Evolutionary conservation across 106 monocot genomes (phyloP).

Genomic region (Dendrobium nobile): DNA sequence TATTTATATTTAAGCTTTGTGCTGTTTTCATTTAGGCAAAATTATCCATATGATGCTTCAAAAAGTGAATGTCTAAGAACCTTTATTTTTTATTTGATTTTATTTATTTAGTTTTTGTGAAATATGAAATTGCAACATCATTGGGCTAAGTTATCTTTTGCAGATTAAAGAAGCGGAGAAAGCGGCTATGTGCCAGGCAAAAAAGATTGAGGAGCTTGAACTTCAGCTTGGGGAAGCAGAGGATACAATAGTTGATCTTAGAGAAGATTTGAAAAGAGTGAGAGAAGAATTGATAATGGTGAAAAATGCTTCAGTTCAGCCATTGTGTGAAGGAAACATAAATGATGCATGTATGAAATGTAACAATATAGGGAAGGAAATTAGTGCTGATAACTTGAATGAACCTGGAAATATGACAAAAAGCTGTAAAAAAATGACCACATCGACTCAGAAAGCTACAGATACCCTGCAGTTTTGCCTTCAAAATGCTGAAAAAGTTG

Average conservation of each 20-base stretch:
- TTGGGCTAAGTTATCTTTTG: conserved; percentile 3
- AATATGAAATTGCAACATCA: background rate
- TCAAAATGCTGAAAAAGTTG: conserved; percentile 8
- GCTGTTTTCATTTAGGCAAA: background rate
- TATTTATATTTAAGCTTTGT: background rate
- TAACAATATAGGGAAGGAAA: background rate
- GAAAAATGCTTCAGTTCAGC: conserved; percentile 7
- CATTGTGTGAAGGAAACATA: conserved; percentile 12
- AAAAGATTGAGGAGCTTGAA: conserved; percentile 24
- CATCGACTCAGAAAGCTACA: background rate
- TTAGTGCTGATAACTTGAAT: background rate
- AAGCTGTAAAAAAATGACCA: background rate
- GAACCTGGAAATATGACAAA: background rate
- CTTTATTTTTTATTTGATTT: too few species aligned
- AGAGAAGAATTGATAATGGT: conserved; percentile 9
- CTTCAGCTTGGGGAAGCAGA: conserved; percentile 20
- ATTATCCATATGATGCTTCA: background rate
- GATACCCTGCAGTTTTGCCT: background rate
- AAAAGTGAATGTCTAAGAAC: background rate
- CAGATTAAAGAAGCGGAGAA: conserved; percentile 24
- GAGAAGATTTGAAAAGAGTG: conserved; percentile 19
- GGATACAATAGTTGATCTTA: conserved; percentile 16
- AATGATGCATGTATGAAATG: background rate
- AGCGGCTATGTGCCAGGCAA: conserved; percentile 4
- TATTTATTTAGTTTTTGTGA: background rate